Evolutionary conservation across 2,329 filamentous ascomycete genomes (phyloP), one percentile per base, ranked within the genome.

Genomic region (Pestalotiopsis sp.): DNA sequence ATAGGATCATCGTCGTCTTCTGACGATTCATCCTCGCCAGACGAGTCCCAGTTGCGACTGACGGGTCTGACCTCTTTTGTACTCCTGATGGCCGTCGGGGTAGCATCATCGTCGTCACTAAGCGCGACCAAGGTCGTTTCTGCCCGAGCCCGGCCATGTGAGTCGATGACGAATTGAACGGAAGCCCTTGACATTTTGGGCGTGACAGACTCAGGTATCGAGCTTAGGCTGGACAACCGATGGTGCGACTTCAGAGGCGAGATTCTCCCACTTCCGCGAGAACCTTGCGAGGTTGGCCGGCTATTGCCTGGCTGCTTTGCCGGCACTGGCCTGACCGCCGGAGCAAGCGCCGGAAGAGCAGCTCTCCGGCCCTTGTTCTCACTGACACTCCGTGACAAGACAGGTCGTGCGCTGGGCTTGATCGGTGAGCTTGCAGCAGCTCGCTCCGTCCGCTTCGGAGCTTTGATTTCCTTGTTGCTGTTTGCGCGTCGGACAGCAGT

Each of bases 111-210:
- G 27, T 72, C 73, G n/a, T 73, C 72, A 52, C 74, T 71, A 20
- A 77, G 69, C n/a, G 80, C 79, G 11, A 84, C 73, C 1, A 84
- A 76, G 1, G 84, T 85, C 0, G 85, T 86, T 71, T 89, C 86
- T 9, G 87, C 86, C 39, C 85, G 82, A 14, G 88, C 88, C 67
- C 88, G 84, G 25, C 89, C 89, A 66, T 85, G 85, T n/a, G 87
- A 82, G 73, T 91, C 89, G 70, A 91, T 90, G 17, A 84, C 89
- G 70, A 91, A 89, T 72, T 86, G 88, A 6, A 91, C 87, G 57
- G 88, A 86, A 1, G 87, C 85, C 56, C 86, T 82, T n/a, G 45
- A n/a, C 49, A 84, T 82, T 64, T 82, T 80, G 1, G 84, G 79
- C 1, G 80, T 79, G 2, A 80, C 75, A 12, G 82, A 78, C 74